Evolutionary conservation across 1,284 basidiomycete genomes (phyloP).

Genomic region (Ustilago curta): DNA sequence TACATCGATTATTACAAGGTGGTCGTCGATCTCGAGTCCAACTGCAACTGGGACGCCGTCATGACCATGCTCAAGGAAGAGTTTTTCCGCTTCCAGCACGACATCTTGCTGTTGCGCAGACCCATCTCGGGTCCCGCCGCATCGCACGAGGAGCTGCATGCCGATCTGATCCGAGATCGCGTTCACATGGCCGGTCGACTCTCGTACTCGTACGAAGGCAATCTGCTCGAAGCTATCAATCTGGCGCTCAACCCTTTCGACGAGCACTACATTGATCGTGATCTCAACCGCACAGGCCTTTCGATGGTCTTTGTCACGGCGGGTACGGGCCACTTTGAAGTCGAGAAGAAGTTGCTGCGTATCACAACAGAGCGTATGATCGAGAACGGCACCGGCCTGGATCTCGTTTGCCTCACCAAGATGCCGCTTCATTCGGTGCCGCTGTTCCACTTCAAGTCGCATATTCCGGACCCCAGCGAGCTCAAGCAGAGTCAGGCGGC

Average conservation of each 20-base stretch:
- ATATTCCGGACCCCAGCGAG: constrained; percentile 47
- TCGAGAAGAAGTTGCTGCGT: constrained; percentile 88
- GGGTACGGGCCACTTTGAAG: constrained; percentile 92
- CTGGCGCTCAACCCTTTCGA: constrained; percentile 92
- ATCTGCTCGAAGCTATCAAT: constrained; percentile 92
- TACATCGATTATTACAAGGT: constrained; percentile 91
- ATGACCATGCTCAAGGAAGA: constrained; percentile 86
- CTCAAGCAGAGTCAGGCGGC: constrained; percentile 26
- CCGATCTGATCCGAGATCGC: constrained; percentile 57
- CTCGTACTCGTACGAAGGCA: constrained; percentile 91
- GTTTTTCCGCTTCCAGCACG: constrained; percentile 69
- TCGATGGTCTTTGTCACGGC: constrained; percentile 89
- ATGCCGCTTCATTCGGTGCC: constrained; percentile 86
- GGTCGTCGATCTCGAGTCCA: constrained; percentile 89
- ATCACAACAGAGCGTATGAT: constrained; percentile 95
- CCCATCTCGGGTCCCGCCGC: constrained; percentile 57
- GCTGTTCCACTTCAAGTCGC: constrained; percentile 67
- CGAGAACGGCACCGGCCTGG: constrained; percentile 90
- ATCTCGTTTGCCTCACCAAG: constrained; percentile 90
- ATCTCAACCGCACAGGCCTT: constrained; percentile 89
- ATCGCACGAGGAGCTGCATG: constrained; percentile 55
- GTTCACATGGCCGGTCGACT: constrained; percentile 74
- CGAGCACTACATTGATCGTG: constrained; percentile 94
- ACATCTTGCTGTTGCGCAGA: constrained; percentile 61
- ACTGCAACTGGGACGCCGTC: constrained; percentile 86